phyloP scores from a whole-genome alignment of 2,329 filamentous ascomycete species.

The Microascus cirrosus region DNA sequence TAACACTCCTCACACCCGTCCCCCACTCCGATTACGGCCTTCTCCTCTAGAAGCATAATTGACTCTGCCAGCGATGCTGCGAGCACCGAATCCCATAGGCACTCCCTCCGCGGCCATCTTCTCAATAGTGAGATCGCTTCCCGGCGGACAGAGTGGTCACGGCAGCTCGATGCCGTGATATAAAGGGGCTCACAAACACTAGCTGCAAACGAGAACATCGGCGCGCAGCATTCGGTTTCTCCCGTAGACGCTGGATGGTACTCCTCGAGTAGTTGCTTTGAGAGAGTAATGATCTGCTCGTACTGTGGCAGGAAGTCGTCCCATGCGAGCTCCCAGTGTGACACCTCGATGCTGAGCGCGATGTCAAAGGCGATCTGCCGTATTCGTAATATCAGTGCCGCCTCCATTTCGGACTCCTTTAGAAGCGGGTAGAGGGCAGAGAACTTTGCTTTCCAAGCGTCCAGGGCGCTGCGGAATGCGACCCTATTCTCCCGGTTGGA shows the following conservation, averaged over 20 bases:
- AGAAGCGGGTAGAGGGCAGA: constrained; percentile 4
- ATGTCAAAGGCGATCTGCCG: constrained; percentile 6
- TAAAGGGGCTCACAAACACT: constrained; percentile 6
- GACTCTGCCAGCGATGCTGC: constrained; percentile 6
- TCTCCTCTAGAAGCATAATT: constrained; percentile 6
- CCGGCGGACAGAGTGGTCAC: not conserved
- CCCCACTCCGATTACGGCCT: not conserved
- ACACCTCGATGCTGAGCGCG: constrained; percentile 3
- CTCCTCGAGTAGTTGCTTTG: constrained; percentile 1
- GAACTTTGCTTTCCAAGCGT: constrained; percentile 6
- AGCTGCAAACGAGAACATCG: constrained; percentile 5
- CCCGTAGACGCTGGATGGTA: not conserved
- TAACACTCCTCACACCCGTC: not conserved
- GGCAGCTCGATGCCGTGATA: constrained; percentile 4
- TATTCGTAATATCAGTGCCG: constrained; percentile 4
- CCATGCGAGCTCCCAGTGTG: constrained; percentile 5
- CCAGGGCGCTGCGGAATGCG: constrained; percentile 3
- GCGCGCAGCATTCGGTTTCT: not conserved
- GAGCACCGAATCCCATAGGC: constrained; percentile 6
- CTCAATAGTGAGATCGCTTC: constrained; percentile 4
- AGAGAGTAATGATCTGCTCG: constrained; percentile 3
- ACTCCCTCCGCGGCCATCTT: constrained; percentile 4
- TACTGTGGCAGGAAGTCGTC: constrained; percentile 4
- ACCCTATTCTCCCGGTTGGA: not conserved
- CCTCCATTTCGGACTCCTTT: constrained; percentile 4